Conservation (phyloP, 805 yeast species). For the Kodamaea laetipori region DNA sequence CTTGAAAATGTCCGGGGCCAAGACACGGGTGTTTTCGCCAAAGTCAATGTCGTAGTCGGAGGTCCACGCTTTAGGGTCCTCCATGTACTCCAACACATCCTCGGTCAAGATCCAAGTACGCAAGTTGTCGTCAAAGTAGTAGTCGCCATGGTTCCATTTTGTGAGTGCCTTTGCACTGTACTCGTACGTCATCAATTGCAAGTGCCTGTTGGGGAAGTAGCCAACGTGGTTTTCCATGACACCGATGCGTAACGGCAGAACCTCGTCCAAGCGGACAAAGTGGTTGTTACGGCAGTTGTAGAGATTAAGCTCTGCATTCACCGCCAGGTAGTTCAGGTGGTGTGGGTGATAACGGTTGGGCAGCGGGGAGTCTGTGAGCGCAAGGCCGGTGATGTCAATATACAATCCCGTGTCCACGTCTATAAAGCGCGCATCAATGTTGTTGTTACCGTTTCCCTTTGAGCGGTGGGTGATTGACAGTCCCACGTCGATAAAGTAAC, state of each 20-base stretch:
- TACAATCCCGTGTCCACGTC: conserved; percentile 30
- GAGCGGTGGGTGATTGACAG: conserved; percentile 26
- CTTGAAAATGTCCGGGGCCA: conserved; percentile 11
- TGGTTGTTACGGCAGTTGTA: conserved; percentile 44
- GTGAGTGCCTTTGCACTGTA: conserved; percentile 27
- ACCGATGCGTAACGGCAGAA: conserved; percentile 22
- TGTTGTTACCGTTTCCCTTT: conserved; percentile 52
- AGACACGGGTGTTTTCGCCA: conserved; percentile 13
- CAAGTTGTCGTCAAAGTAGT: conserved; percentile 33
- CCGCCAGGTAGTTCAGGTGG: neutral
- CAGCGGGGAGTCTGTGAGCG: conserved; percentile 29
- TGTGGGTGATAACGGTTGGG: conserved; percentile 20
- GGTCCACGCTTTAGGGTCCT: conserved; percentile 27
- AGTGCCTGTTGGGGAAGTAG: conserved; percentile 34
- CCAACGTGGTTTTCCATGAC: conserved; percentile 23
- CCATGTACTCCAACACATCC: conserved; percentile 28
- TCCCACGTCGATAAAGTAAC: conserved; percentile 30
- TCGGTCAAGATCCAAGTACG: conserved; percentile 36
- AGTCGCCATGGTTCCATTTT: conserved; percentile 23
- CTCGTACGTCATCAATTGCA: conserved; percentile 29
- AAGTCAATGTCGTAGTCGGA: conserved; percentile 11
- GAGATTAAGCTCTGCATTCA: conserved; percentile 20
- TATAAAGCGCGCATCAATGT: conserved; percentile 27
- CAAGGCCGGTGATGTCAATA: conserved; percentile 32
- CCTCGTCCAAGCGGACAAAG: conserved; percentile 26